These are phyloP conservation scores for Sergeia podlipaevii DNA, from an alignment of 208 protist species.

Conservation along the genomic window DNA sequence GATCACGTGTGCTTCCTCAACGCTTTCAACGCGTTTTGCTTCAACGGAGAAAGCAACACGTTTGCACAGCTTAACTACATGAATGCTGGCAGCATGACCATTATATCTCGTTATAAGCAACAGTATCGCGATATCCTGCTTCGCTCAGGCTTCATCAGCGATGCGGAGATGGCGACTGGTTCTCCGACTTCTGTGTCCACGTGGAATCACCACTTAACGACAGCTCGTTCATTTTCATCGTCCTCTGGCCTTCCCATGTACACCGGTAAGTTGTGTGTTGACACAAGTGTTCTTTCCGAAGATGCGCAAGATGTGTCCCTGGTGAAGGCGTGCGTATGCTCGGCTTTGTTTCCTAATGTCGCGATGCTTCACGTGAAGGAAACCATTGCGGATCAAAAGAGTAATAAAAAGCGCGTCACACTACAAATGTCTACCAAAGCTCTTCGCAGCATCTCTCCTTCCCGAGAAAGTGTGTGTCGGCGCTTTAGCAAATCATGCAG, in stretches of 20 bases:
- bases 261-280: constrained; percentile 38
- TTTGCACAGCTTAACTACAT: constrained; percentile 66
- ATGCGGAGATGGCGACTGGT: constrained; percentile 8
- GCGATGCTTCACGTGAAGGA: constrained; percentile 55
- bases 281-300: constrained; percentile 56
- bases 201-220: background rate
- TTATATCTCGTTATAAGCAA: constrained; percentile 84
- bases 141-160: constrained; percentile 43
- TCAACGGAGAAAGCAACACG: constrained; percentile 19
- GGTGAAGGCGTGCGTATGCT: constrained; percentile 84
- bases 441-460: constrained; percentile 43
- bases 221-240: constrained; percentile 2
- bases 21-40: constrained; percentile 78
- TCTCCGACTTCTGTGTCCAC: background rate
- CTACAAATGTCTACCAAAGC: constrained; percentile 59
- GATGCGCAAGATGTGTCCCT: constrained; percentile 60
- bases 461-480: constrained; percentile 78
- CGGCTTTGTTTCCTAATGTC: constrained; percentile 81
- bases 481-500: constrained; percentile 35
- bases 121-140: constrained; percentile 80
- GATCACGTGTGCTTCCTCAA: constrained; percentile 85
- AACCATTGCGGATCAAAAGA: background rate
- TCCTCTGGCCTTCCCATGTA: constrained; percentile 2
- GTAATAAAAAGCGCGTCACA: constrained; percentile 14
- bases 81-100: constrained; percentile 35